Evolutionary conservation across 345 rosid genomes (phyloP), one percentile per base, ranked within the genome.

Genomic region (Bretschneidera sinensis): DNA sequence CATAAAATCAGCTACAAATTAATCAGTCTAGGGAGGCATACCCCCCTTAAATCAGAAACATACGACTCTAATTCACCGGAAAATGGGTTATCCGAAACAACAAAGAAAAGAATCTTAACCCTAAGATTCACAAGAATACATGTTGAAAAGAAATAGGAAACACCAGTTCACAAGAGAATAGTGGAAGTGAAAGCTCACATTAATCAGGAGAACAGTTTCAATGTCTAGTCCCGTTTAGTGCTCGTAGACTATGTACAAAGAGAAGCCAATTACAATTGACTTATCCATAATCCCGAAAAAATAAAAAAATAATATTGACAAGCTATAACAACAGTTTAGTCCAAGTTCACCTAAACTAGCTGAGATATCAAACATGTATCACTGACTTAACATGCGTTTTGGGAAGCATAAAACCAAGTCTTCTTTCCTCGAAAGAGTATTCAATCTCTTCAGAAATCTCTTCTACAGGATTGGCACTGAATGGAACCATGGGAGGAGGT

Each of bases 361-460:
- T 51, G 54, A 28, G 35, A 58, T 18, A 24, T 83, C 81, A 83
- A 63, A 75, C 89, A 51, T 73, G 80, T 67, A 82, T 76, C 58
- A 70, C 25, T n/a, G 80, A 57, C 57, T 74, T 75, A 19, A 79
- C 55, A 33, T 71, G 72, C 18, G 72, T 31, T 39, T 51, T 64
- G 11, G 87, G 83, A 70, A 82, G 72, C 72, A 82, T 62, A 59
- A 81, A 86, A 31, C 95, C 97, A 19, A 89, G 89, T 72, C 96
- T 83, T 75, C 78, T 74, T 78, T 94, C 99, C 76, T 94, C 95
- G 13, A 90, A 94, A 3, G 97, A 90, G 63, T 86, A 87, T 52
- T 90, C 99, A 13, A 79, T 73, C 45, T 73, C 85, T n/a, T n/a
- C n/a, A n/a, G n/a, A n/a, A n/a, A n/a, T n/a, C n/a, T n/a, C n/a